These are phyloP conservation scores for Circinella umbellata DNA, from an alignment of 371 early-diverging fungal species.

Conservation along the genomic window DNA sequence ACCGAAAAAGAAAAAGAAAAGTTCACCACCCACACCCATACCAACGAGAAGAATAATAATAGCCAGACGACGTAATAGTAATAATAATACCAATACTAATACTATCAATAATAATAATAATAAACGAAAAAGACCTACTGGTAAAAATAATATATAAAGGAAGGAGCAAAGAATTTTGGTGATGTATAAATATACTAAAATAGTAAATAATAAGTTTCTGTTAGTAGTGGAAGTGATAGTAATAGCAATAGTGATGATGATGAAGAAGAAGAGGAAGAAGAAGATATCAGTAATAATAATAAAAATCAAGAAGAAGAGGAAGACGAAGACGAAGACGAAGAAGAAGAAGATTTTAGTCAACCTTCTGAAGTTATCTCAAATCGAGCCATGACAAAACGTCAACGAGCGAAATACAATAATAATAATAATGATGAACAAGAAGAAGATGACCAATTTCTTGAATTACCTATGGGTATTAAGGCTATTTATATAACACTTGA, in stretches of 20 bases:
- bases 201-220: not conserved
- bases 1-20: not conserved
- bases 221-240: not conserved
- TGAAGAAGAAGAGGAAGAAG: not conserved
- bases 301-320: not conserved
- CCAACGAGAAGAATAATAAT: too few relatives aligned
- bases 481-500: too few relatives aligned
- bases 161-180: too few relatives aligned
- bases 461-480: slow-evolving; percentile 64
- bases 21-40: too few relatives aligned
- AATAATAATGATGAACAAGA: slow-evolving; percentile 28
- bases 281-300: not conserved
- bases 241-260: not conserved
- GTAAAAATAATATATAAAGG: too few relatives aligned
- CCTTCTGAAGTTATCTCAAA: slow-evolving; percentile 48
- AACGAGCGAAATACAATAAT: slow-evolving; percentile 64
- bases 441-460: slow-evolving; percentile 55
- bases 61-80: too few relatives aligned
- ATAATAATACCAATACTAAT: too few relatives aligned
- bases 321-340: not conserved
- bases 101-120: too few relatives aligned
- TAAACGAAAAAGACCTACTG: too few relatives aligned
- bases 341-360: slow-evolving; percentile 29
- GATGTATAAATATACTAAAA: not conserved
- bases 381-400: slow-evolving; percentile 68